Evolutionary conservation across 2,329 filamentous ascomycete species (phyloP).

Genomic region (Dothideomycetes sp.): DNA sequence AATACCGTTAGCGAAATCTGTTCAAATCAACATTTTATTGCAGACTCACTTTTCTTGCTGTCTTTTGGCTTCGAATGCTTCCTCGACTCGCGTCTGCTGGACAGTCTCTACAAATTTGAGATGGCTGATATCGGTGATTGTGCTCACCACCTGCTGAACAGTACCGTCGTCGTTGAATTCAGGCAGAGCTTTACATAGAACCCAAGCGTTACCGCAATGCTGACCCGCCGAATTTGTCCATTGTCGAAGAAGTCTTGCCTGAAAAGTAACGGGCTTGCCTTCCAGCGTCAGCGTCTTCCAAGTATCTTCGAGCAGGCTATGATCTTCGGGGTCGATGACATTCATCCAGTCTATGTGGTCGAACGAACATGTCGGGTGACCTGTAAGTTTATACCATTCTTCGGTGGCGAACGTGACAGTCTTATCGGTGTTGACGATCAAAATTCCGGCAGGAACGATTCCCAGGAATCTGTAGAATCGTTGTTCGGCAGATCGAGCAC

Average conservation of each 20-base stretch:
- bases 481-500: conserved; percentile 29
- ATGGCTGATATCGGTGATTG: conserved; percentile 26
- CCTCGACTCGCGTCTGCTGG: conserved; percentile 24
- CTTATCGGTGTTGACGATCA: conserved; percentile 17
- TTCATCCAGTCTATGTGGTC: conserved; percentile 22
- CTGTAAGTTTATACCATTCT: conserved; percentile 8
- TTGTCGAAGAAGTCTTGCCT: conserved; percentile 29
- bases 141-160: conserved; percentile 22
- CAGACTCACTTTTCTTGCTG: conserved; percentile 21
- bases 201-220: conserved; percentile 21
- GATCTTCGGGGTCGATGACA: conserved; percentile 23
- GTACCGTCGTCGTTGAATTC: conserved; percentile 24
- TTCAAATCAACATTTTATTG: not conserved
- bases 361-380: conserved; percentile 3
- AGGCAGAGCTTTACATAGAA: conserved; percentile 25
- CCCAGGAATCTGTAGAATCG: conserved; percentile 19
- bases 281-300: conserved; percentile 26
- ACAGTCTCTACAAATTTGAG: conserved; percentile 25
- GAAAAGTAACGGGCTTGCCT: conserved; percentile 27
- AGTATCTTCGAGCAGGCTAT: conserved; percentile 23
- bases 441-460: conserved; percentile 29
- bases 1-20: not conserved
- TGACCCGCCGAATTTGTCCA: conserved; percentile 20
- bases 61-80: conserved; percentile 28
- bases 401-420: conserved; percentile 12